phyloP scores from a whole-genome alignment of 495 filamentous ascomycete genomes.

The Hamigera avellanea region DNA sequence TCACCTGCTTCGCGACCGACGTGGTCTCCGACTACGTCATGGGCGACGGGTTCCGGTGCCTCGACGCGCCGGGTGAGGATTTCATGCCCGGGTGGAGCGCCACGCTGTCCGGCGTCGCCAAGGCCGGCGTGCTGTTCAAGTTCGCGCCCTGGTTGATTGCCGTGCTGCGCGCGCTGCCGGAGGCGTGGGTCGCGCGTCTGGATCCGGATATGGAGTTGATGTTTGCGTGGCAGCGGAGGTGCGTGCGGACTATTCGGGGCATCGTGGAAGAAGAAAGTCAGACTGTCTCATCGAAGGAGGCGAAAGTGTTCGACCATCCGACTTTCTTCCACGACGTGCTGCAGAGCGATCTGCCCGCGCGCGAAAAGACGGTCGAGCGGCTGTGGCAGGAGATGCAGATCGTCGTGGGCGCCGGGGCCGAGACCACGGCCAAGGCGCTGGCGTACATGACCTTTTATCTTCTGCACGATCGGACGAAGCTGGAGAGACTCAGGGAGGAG shows the following conservation, averaged over 20 bases:
- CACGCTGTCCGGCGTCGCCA: slow-evolving; percentile 13
- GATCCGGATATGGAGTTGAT: slow-evolving; percentile 17
- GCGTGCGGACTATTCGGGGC: slow-evolving; percentile 2
- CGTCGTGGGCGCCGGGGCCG: slow-evolving; percentile 34
- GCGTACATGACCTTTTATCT: slow-evolving; percentile 29
- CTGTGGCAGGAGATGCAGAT: slow-evolving; percentile 30
- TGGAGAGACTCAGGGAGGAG: slow-evolving; percentile 18
- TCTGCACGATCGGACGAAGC: slow-evolving; percentile 19
- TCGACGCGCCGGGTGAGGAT: slow-evolving; percentile 23
- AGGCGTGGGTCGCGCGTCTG: slow-evolving; percentile 7
- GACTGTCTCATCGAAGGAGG: neutral
- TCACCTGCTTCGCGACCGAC: slow-evolving; percentile 26
- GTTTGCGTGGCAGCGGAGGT: slow-evolving; percentile 9
- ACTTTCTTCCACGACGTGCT: slow-evolving; percentile 35
- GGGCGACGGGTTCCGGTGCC: slow-evolving; percentile 17
- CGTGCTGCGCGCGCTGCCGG: slow-evolving; percentile 14
- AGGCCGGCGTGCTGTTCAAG: slow-evolving; percentile 13
- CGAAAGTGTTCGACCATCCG: slow-evolving; percentile 7
- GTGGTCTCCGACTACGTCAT: slow-evolving; percentile 30
- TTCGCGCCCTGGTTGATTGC: slow-evolving; percentile 16
- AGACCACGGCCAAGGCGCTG: slow-evolving; percentile 31
- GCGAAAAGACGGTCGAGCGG: slow-evolving; percentile 19
- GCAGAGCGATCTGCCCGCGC: slow-evolving; percentile 24
- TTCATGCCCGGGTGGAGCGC: slow-evolving; percentile 21
- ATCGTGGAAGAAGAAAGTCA: slow-evolving; percentile 7